phyloP scores from a whole-genome alignment of 1,284 basidiomycete genomes.

The Pascua guehoae region DNA sequence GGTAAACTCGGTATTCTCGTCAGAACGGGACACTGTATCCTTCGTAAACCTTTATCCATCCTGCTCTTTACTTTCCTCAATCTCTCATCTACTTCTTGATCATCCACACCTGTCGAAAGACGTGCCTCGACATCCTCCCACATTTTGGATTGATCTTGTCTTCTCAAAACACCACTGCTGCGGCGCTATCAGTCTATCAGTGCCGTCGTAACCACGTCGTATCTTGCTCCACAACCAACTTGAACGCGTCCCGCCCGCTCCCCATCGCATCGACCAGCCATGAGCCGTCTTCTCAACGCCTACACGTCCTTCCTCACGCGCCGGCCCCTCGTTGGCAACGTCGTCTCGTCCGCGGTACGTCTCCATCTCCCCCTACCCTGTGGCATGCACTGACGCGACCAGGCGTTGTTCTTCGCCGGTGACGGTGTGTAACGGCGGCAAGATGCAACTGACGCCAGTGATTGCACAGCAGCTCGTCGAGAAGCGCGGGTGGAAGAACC shows the following conservation, averaged over 20 bases:
- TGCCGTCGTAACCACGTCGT: too few relatives aligned
- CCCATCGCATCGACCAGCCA: background rate
- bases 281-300: conserved; percentile 25
- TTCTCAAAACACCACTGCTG: too few relatives aligned
- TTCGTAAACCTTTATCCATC: background rate
- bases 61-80: too few relatives aligned
- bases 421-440: conserved; percentile 33
- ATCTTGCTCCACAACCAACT: too few relatives aligned
- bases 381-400: background rate
- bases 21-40: background rate
- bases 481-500: conserved; percentile 46
- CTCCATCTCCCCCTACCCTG: background rate
- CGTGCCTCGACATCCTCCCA: too few relatives aligned
- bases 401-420: conserved; percentile 52
- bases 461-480: conserved; percentile 55
- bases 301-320: conserved; percentile 41
- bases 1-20: background rate
- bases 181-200: too few relatives aligned
- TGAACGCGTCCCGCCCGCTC: too few relatives aligned
- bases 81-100: too few relatives aligned
- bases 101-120: too few relatives aligned
- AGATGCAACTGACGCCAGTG: conserved; percentile 19
- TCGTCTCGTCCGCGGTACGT: conserved; percentile 45
- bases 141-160: too few relatives aligned
- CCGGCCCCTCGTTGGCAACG: conserved; percentile 43